These are phyloP conservation scores for Prunus davidiana DNA, from an alignment of 306 rosid genomes.

Conservation along the genomic window DNA sequence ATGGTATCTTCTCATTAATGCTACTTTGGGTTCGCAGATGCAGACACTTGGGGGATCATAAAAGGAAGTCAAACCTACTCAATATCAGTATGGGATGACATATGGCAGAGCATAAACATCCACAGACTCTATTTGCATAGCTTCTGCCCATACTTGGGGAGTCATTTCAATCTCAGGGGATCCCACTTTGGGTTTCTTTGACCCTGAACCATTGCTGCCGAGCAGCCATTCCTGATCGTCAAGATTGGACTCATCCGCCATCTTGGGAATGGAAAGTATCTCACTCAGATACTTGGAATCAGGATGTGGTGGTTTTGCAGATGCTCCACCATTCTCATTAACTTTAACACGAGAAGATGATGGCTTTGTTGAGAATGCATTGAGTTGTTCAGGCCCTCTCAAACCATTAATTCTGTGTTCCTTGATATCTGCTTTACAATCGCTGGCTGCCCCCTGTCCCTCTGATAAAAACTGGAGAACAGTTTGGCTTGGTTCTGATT, in stretches of 20 bases:
- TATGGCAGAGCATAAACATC: slow-evolving; percentile 13
- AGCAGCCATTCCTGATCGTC: slow-evolving; percentile 14
- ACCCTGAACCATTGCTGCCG: neutral
- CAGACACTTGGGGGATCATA: neutral
- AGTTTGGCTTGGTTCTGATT: slow-evolving; percentile 8
- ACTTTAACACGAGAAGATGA: neutral
- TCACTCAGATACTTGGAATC: slow-evolving; percentile 17
- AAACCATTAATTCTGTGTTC: neutral
- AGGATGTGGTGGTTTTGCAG: slow-evolving; percentile 8
- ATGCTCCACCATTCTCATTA: neutral
- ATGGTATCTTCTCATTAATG: neutral
- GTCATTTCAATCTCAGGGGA: neutral
- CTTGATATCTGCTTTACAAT: slow-evolving; percentile 2
- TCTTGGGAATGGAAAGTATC: slow-evolving; percentile 14
- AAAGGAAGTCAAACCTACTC: neutral
- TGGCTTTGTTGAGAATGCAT: neutral
- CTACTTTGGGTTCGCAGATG: neutral
- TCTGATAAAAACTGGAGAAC: neutral
- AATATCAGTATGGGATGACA: slow-evolving; percentile 12
- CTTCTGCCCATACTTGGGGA: slow-evolving; percentile 7
- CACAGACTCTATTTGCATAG: slow-evolving; percentile 1
- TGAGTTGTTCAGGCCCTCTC: slow-evolving; percentile 1
- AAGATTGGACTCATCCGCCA: neutral
- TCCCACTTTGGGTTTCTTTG: slow-evolving; percentile 7
- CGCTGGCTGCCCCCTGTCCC: neutral